A percentile compares a stretch with the other conserved stretches of the same genome.
Evolutionary conservation across 768 basidiomycete species (phyloP).

Genomic region (Tricholoma furcatifolium): DNA sequence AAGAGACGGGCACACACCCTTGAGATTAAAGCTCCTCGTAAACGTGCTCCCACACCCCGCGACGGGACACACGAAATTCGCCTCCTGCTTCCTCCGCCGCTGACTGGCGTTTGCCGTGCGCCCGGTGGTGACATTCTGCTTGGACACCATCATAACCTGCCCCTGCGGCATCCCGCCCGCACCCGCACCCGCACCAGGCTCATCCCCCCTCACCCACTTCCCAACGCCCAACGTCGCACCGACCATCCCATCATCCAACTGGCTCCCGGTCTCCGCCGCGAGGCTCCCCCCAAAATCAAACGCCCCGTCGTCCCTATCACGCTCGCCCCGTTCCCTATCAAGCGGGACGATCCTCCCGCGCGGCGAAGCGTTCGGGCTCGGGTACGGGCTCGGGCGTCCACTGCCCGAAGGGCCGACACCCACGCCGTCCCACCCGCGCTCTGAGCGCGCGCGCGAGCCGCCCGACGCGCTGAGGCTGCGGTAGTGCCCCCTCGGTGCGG

Average conservation of each 20-base stretch:
- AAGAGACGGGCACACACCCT: conserved; percentile 51
- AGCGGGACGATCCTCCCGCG: conserved; percentile 38
- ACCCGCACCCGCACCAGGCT: no score
- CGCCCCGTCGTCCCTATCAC: no score
- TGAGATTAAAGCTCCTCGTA: conserved; percentile 90
- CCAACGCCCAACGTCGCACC: neutral
- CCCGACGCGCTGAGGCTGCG: conserved; percentile 40
- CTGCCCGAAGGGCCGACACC: conserved; percentile 27
- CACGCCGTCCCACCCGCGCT: conserved; percentile 32
- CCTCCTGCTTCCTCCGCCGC: conserved; percentile 83
- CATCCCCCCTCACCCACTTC: no score
- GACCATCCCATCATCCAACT: neutral
- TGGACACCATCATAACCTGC: conserved; percentile 35
- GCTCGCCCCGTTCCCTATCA: no score
- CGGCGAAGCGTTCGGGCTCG: conserved; percentile 67
- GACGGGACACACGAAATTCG: conserved; percentile 80
- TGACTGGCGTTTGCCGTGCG: conserved; percentile 87
- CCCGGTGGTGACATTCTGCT: conserved; percentile 87
- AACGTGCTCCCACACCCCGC: conserved; percentile 86
- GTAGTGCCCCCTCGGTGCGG: conserved; percentile 29
- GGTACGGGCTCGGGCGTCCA: conserved; percentile 58
- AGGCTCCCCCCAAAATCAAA: conserved; percentile 21
- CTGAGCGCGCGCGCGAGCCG: conserved; percentile 32
- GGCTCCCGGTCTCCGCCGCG: conserved; percentile 3
- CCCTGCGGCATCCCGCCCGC: neutral